Base-by-base conservation (phyloP, 768 basidiomycete species). In the Boletus rubescentipes region DNA sequence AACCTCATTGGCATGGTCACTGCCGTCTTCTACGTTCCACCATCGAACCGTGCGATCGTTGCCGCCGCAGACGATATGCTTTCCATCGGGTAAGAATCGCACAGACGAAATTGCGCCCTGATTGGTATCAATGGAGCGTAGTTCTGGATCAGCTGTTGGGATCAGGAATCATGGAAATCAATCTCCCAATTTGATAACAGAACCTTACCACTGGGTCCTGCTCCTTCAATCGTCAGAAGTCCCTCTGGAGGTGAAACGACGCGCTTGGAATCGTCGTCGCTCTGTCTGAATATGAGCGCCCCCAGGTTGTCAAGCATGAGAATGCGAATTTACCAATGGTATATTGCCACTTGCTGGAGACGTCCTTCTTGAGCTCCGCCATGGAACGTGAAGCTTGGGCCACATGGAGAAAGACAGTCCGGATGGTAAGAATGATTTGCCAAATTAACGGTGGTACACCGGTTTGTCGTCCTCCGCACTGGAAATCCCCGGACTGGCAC, bases 1-100 rank as follows among this genome's bases (percentile, higher is more conserved):
- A 30, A 29, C 34, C 20, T 47, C 41, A 10, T 12, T 9, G 4
- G 4, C 18, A 21, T 18, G 34, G 5, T 39, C 39, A 34, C 9
- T 14, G 7, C 37, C 38, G 0, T 40, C 34, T 38, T 46, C 57
- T 43, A 55, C 14, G 12, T 35, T 54, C 49, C 47, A 58, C 26
- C 14, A 35, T 38, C 46, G 50, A 48, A 65, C 16, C 3, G 37
- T 53, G n/a, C 61, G 54, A 44, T 64, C 49, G 0, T n/a, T 29
- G 1, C 52, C 26, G 12, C 54, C n/a, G 16, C 29, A 21, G 12
- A 58, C 10, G 23, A 66, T 18, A 10, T 57, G 39, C 2, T 48
- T 43, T 31, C 45, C 57, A 2, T 63, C 55, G 16, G 51, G 49
- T 37, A 53, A 46, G 23, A 61, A 64, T 10, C 44, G 48, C 7